Evolutionary conservation across 164 flowering plant genomes (phyloP), one percentile per base, ranked within the genome.

Genomic region (Buxus sempervirens): DNA sequence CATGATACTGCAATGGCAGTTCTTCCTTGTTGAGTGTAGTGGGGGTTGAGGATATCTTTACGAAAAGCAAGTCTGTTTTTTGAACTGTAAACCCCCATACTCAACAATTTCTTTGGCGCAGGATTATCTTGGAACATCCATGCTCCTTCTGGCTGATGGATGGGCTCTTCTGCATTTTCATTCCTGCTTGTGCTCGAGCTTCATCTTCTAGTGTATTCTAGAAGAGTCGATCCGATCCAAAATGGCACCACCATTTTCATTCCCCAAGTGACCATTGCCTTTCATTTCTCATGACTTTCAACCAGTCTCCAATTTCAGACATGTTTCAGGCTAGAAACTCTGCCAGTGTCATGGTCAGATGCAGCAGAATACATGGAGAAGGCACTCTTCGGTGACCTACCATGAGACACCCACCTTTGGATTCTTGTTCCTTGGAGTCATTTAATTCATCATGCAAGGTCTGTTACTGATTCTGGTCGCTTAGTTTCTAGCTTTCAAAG

Each of bases 21-120:
- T 59, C 68, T 65, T 58, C 63, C 72, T 67, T 41, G 42, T 70
- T 64, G 76, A 68, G 72, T 60, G 45, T 64, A 27, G 58, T 64
- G 76, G 70, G 76, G 72, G 70, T 62, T 70, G 70, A 38, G 62
- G 72, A 60, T 65, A 62, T 59, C 48, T 70, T 58, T 67, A 66
- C 22, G 55, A 61, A 73, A 75, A 76, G 63, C 64, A 74, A 62
- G 70, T 74, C 62, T 74, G 60, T 72, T 62, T 82, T 79, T 75
- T 82, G 54, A 72, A 70, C 80, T 74, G 73, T 81, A 78, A 75
- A 83, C 83, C 90, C 82, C 89, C 80, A 70, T 78, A 83, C 90
- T 90, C 95, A 90, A 80, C 65, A 78, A 78, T 84, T 82, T 85
- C 76, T 82, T 83, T 81, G 79, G 69, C 90, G 97, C 98, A 94